These are phyloP conservation scores for Scleroderma bovista DNA, from an alignment of 768 basidiomycete species.

Conservation along the genomic window DNA sequence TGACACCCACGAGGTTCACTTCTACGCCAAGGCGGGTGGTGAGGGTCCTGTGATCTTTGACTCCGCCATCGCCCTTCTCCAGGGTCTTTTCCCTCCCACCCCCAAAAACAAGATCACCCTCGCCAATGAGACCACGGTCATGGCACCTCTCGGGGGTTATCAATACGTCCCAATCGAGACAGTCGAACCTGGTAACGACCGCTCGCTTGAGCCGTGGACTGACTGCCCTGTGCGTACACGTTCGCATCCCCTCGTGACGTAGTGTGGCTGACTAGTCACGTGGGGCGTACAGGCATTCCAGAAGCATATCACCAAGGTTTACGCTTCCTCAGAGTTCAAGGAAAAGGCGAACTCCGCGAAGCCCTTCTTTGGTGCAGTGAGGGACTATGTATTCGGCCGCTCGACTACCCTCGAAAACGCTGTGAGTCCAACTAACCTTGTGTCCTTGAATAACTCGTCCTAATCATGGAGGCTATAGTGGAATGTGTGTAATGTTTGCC, in stretches of 20 bases:
- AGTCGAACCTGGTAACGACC: conserved; percentile 79
- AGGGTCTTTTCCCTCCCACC: conserved; percentile 84
- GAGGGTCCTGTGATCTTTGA: conserved; percentile 87
- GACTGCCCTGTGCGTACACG: conserved; percentile 44
- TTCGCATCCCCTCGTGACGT: conserved; percentile 2
- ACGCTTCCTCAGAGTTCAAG: conserved; percentile 64
- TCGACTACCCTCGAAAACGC: conserved; percentile 63
- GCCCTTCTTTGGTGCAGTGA: conserved; percentile 60
- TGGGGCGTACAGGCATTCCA: conserved; percentile 49
- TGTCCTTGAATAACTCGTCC: conserved; percentile 5
- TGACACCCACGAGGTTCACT: conserved; percentile 66
- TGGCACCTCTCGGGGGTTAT: conserved; percentile 75
- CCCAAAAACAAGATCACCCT: conserved; percentile 64
- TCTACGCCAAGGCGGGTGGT: conserved; percentile 77
- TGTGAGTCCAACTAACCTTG: conserved; percentile 33
- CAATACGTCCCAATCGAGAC: conserved; percentile 88
- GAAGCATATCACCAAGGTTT: conserved; percentile 55
- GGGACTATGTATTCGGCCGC: conserved; percentile 69
- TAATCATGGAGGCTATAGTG: conserved; percentile 38
- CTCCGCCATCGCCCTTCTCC: conserved; percentile 77
- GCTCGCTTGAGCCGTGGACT: conserved; percentile 80
- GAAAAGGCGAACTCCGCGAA: conserved; percentile 47
- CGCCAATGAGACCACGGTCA: conserved; percentile 69
- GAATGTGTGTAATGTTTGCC: conserved; percentile 48
- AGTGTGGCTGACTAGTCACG: conserved; percentile 7